These are phyloP conservation scores for Lagenaria siceraria DNA, from an alignment of 306 rosid genomes.

Conservation along the genomic window DNA sequence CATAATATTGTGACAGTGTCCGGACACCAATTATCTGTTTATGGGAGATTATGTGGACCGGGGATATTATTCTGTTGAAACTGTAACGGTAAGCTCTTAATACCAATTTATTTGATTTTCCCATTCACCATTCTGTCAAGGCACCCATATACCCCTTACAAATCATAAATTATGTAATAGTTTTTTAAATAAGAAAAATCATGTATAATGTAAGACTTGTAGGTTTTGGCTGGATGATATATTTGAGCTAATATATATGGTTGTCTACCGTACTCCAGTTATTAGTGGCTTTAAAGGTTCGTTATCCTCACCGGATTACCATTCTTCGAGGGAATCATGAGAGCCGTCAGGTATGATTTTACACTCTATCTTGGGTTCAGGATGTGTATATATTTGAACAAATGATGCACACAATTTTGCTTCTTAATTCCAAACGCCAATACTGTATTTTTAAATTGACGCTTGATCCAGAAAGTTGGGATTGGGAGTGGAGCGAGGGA, in stretches of 20 bases:
- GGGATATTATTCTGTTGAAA: constrained; percentile 97
- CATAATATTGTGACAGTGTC: constrained; percentile 53
- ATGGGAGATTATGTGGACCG: constrained; percentile 99
- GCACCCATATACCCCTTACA: background rate
- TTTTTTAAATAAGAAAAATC: background rate
- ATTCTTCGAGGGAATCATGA: constrained; percentile 99
- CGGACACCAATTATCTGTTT: constrained; percentile 92
- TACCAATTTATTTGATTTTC: constrained; percentile 1
- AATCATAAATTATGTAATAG: background rate
- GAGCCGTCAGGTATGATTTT: constrained; percentile 81
- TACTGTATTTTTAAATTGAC: background rate
- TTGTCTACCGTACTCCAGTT: constrained; percentile 50
- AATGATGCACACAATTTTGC: background rate
- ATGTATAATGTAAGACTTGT: constrained; percentile 2
- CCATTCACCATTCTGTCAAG: background rate
- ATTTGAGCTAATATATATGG: background rate
- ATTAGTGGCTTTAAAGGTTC: constrained; percentile 87
- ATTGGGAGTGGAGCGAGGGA: constrained; percentile 4
- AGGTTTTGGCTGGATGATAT: constrained; percentile 7
- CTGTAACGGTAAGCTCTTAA: constrained; percentile 68
- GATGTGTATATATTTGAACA: background rate
- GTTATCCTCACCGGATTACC: constrained; percentile 88
- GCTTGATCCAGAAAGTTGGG: constrained; percentile 6
- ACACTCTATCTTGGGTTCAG: background rate
- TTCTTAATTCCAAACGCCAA: background rate